Evolutionary conservation across 306 rosid genomes (phyloP).

Genomic region (Vigna radiata): DNA sequence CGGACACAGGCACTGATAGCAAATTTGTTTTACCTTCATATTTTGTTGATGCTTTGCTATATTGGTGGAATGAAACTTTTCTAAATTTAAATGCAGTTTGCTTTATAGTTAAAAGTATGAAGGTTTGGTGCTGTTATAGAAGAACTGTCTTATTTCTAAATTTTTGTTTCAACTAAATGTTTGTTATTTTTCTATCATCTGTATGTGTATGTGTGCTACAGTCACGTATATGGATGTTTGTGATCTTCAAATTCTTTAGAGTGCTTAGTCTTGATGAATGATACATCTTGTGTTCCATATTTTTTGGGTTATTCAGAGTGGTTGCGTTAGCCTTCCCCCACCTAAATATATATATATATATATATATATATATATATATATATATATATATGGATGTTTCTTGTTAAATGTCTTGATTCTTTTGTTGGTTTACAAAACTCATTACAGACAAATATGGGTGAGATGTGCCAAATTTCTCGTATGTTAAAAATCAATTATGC

Average conservation of each 20-base stretch:
- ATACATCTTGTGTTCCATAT: not conserved
- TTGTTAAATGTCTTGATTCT: slow-evolving; percentile 19
- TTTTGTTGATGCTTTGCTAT: not conserved
- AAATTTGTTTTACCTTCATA: not conserved
- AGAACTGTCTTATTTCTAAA: slow-evolving; percentile 13
- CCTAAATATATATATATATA: too few relatives aligned
- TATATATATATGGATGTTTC: too few relatives aligned
- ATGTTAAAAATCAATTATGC: not conserved
- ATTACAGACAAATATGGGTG: slow-evolving; percentile 25
- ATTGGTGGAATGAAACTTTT: slow-evolving; percentile 9
- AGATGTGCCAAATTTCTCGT: not conserved
- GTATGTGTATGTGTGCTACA: too few relatives aligned
- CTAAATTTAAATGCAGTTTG: slow-evolving; percentile 31
- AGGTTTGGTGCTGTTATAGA: slow-evolving; percentile 16
- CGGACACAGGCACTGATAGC: not conserved
- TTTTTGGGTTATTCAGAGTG: slow-evolving; percentile 3
- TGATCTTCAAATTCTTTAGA: slow-evolving; percentile 2
- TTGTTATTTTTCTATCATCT: not conserved
- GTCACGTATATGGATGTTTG: not conserved
- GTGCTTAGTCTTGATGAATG: not conserved
- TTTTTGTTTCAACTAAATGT: not conserved
- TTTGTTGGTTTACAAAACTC: slow-evolving; percentile 16
- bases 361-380: too few relatives aligned
- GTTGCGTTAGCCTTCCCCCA: not conserved
- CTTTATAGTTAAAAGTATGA: slow-evolving; percentile 32